These are phyloP conservation scores for Xerophyta viscosa DNA, from an alignment of 106 monocot species.

Conservation along the genomic window DNA sequence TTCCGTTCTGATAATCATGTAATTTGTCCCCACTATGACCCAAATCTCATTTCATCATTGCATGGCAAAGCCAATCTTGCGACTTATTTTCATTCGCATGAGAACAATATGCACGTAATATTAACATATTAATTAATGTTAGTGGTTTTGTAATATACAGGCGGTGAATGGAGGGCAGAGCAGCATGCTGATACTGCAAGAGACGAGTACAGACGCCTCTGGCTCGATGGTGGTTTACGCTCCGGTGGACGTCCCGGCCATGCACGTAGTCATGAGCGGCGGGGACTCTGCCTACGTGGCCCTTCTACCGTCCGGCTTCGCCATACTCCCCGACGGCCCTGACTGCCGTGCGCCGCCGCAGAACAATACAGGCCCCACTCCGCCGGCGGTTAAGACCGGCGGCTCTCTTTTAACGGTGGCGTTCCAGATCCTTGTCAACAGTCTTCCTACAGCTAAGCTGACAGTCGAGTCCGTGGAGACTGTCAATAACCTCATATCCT, in stretches of 20 bases:
- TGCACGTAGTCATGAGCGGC: constrained; percentile 84
- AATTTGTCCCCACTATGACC: not conserved
- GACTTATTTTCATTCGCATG: no score
- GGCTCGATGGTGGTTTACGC: constrained; percentile 80
- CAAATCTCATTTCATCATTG: not conserved
- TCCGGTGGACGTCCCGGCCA: constrained; percentile 77
- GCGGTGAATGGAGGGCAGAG: constrained; percentile 44
- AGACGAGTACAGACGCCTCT: constrained; percentile 77
- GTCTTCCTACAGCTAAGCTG: constrained; percentile 65
- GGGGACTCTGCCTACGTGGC: constrained; percentile 79
- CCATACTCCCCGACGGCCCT: constrained; percentile 47
- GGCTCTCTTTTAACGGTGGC: constrained; percentile 78
- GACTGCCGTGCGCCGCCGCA: not conserved
- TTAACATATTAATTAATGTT: no score
- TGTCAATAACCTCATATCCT: constrained; percentile 74
- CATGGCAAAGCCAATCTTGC: no score
- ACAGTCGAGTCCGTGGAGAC: constrained; percentile 76
- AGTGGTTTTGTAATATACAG: constrained; percentile 22
- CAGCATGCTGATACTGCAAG: constrained; percentile 81
- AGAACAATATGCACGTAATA: no score
- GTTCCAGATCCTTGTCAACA: constrained; percentile 89
- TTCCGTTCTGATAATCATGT: not conserved
- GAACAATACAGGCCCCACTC: not conserved
- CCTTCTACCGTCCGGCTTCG: constrained; percentile 76
- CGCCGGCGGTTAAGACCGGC: not conserved